phyloP scores from a whole-genome alignment of 352 stramenopile genomes.

The Pythium vanterpoolii region DNA sequence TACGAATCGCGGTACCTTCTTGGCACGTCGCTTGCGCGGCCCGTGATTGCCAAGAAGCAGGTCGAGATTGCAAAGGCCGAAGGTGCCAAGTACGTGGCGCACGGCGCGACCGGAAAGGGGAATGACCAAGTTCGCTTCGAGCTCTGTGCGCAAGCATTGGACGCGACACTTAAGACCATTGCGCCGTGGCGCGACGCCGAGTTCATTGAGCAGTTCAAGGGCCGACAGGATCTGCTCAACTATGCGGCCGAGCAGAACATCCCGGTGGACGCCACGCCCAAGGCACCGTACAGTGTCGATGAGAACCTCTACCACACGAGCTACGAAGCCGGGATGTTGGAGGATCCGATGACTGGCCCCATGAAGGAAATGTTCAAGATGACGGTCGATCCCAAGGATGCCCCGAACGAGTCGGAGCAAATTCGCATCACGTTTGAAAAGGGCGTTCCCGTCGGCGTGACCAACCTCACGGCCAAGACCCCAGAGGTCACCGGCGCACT shows the following conservation, averaged over 20 bases:
- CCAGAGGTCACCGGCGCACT: slow-evolving; percentile 90
- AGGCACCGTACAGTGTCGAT: slow-evolving; percentile 98
- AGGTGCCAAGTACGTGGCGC: slow-evolving; percentile 91
- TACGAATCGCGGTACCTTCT: slow-evolving; percentile 98
- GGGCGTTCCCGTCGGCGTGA: slow-evolving; percentile 91
- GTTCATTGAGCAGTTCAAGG: slow-evolving; percentile 99
- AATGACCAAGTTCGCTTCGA: slow-evolving; percentile 99
- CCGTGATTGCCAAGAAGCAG: slow-evolving; percentile 97
- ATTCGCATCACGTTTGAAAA: slow-evolving; percentile 96
- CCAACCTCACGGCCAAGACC: slow-evolving; percentile 86
- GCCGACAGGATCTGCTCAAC: slow-evolving; percentile 93
- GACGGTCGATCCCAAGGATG: slow-evolving; percentile 94
- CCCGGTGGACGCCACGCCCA: slow-evolving; percentile 95
- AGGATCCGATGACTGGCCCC: slow-evolving; percentile 92
- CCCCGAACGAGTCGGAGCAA: slow-evolving; percentile 87
- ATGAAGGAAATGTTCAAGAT: slow-evolving; percentile 98
- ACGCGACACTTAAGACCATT: slow-evolving; percentile 95
- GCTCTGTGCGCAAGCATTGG: slow-evolving; percentile 96
- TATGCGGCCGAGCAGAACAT: slow-evolving; percentile 97
- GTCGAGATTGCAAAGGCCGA: slow-evolving; percentile 92
- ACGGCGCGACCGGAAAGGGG: slow-evolving; percentile 98
- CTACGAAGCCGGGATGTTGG: slow-evolving; percentile 96
- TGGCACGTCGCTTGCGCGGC: slow-evolving; percentile 96
- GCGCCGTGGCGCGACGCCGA: slow-evolving; percentile 96
- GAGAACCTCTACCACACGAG: slow-evolving; percentile 99